phyloP scores from a whole-genome alignment of 2,329 filamentous ascomycete species.

The Byssochlamys sp. region DNA sequence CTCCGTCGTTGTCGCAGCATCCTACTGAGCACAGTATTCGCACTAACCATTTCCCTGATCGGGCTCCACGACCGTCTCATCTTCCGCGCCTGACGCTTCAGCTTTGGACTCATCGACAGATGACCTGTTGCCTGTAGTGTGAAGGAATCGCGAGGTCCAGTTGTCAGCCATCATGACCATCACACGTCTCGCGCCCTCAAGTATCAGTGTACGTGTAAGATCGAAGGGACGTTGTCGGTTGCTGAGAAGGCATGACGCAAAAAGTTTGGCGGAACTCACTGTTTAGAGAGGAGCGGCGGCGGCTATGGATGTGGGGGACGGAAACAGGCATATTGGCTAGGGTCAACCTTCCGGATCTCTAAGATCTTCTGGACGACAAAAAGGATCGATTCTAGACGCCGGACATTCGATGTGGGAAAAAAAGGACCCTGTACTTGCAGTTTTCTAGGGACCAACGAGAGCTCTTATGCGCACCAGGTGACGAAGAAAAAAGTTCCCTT shows the following conservation, averaged over 20 bases:
- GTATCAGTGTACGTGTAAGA: background rate
- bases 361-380: background rate
- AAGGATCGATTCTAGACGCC: background rate
- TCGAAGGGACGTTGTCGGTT: background rate
- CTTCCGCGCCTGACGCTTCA: constrained; percentile 45
- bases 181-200: background rate
- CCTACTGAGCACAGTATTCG: background rate
- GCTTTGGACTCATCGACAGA: constrained; percentile 47
- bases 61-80: constrained; percentile 74
- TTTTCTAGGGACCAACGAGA: background rate
- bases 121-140: constrained; percentile 39
- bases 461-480: background rate
- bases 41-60: constrained; percentile 84
- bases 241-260: background rate
- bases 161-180: constrained; percentile 3
- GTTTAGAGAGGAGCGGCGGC: constrained; percentile 27
- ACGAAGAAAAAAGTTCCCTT: background rate
- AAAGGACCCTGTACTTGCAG: background rate
- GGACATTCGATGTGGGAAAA: background rate
- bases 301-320: constrained; percentile 24
- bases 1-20: background rate
- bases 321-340: constrained; percentile 18
- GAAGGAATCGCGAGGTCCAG: constrained; percentile 14
- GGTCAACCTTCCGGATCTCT: background rate
- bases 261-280: constrained; percentile 20